These are phyloP conservation scores for Avena eriantha DNA, from an alignment of 176 grass and related monocot species.

Conservation along the genomic window DNA sequence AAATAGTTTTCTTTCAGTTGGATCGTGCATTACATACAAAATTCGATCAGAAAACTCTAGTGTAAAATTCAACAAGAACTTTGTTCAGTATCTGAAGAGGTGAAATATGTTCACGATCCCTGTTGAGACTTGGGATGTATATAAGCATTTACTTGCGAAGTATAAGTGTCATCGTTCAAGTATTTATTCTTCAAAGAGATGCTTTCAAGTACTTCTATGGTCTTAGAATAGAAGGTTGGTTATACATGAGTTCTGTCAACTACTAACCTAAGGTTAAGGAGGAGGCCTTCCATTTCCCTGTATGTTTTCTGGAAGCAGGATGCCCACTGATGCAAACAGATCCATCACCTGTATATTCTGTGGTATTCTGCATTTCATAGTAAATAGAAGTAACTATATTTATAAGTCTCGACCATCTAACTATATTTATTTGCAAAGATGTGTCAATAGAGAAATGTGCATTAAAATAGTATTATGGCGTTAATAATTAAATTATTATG, in stretches of 20 bases:
- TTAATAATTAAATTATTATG: neutral
- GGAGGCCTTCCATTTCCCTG: constrained; percentile 66
- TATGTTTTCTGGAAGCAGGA: constrained; percentile 51
- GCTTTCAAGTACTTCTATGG: neutral
- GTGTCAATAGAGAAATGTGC: neutral
- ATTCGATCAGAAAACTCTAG: neutral
- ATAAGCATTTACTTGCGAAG: neutral
- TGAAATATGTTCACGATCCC: neutral
- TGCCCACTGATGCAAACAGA: constrained; percentile 56
- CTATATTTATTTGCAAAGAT: neutral
- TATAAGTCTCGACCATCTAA: constrained; percentile 14
- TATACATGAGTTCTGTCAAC: neutral
- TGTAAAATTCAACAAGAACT: neutral
- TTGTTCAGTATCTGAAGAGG: neutral
- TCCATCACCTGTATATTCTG: constrained; percentile 61
- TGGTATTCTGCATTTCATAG: constrained; percentile 35
- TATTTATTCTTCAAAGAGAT: too few relatives aligned
- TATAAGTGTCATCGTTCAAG: neutral
- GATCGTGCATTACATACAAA: constrained; percentile 25
- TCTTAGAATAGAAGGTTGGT: neutral
- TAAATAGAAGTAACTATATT: constrained; percentile 3
- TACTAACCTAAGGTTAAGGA: constrained; percentile 54
- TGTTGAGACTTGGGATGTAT: neutral
- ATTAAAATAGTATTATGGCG: neutral
- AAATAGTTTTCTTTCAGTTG: neutral